Percentiles rank a stretch among this genome's conserved stretches.
Evolutionary conservation across 1,139 yeast genomes (phyloP).

Genomic region (Pichia sp.): DNA sequence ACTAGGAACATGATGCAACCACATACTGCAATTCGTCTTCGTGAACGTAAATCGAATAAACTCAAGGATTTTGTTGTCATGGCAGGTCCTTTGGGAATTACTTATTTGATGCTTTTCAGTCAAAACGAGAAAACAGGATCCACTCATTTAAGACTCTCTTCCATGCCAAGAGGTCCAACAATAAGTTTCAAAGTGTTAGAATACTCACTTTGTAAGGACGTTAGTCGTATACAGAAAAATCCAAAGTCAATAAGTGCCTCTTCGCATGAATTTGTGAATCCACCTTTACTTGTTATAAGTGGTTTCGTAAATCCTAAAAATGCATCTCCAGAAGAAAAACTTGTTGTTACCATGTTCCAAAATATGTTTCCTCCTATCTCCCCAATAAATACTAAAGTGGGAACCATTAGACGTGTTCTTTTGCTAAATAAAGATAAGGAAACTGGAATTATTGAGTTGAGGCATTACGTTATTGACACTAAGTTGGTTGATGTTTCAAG

Average conservation of each 20-base stretch:
- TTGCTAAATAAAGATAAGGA: constrained; percentile 70
- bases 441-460: constrained; percentile 70
- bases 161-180: constrained; percentile 94
- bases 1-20: constrained; percentile 93
- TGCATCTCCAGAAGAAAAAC: constrained; percentile 65
- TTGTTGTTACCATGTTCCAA: constrained; percentile 86
- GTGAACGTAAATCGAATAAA: constrained; percentile 82
- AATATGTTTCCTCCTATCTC: constrained; percentile 93
- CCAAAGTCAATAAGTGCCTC: constrained; percentile 69
- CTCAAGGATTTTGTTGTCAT: constrained; percentile 87
- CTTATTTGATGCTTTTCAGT: constrained; percentile 81
- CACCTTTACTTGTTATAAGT: constrained; percentile 88
- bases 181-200: constrained; percentile 72
- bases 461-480: constrained; percentile 90
- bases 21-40: constrained; percentile 84
- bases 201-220: constrained; percentile 82
- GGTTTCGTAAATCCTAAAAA: constrained; percentile 65
- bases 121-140: constrained; percentile 76
- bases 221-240: constrained; percentile 58
- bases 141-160: constrained; percentile 76
- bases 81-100: constrained; percentile 96
- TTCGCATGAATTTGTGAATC: constrained; percentile 59
- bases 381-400: constrained; percentile 72
- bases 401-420: constrained; percentile 76
- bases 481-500: constrained; percentile 80